Percentiles rank a stretch among this genome's conserved stretches.
Conservation (phyloP, 257 asterid genomes). For the Asclepias syriaca region DNA sequence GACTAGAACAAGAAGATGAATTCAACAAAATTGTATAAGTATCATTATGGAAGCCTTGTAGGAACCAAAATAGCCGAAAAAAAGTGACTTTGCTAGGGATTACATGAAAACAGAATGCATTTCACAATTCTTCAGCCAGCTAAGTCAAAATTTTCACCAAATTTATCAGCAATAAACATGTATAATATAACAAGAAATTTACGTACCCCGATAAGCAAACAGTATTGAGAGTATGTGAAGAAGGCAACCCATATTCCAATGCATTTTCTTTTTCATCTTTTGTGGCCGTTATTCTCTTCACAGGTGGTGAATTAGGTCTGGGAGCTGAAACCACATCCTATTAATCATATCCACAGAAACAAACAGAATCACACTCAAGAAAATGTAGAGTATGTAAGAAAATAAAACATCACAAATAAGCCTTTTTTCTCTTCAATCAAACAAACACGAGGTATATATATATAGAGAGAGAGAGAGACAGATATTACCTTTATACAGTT, state of each 20-base stretch:
- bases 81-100: not conserved
- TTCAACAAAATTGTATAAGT: not conserved
- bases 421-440: not conserved
- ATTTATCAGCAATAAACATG: not conserved
- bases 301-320: constrained; percentile 69
- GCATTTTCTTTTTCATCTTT: constrained; percentile 87
- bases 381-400: not conserved
- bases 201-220: constrained; percentile 88
- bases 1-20: not conserved
- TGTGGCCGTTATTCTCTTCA: constrained; percentile 76
- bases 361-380: constrained; percentile 8
- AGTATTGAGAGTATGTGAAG: constrained; percentile 94
- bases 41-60: not conserved
- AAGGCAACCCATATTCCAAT: constrained; percentile 87
- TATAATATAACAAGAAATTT: not conserved
- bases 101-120: not conserved
- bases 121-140: not conserved
- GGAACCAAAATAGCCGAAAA: not conserved
- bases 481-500: constrained; percentile 55
- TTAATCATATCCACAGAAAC: constrained; percentile 21
- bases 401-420: not conserved
- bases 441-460: not conserved
- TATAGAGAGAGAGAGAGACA: too few relatives aligned
- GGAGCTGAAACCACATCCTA: constrained; percentile 95
- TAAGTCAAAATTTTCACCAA: not conserved